Percentiles rank a stretch among this genome's conserved stretches.
phyloP scores from a whole-genome alignment of 2,329 filamentous ascomycete genomes.

The Penicillium sp. region DNA sequence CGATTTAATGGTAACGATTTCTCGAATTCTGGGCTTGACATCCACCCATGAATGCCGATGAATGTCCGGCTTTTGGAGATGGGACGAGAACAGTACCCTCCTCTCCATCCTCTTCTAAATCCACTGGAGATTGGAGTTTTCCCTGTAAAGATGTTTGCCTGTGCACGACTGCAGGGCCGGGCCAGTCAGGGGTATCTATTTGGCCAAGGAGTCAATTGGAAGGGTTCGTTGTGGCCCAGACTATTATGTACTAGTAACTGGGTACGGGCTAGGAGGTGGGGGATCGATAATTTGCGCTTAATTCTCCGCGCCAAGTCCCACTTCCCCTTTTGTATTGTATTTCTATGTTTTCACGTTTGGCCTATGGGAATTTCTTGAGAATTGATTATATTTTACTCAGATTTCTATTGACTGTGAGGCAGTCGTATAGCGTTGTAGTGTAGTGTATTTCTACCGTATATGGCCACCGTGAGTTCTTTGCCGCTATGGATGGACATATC shows the following conservation, averaged over 20 bases:
- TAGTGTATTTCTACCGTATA: too few species aligned
- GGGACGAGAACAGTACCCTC: too few species aligned
- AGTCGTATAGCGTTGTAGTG: too few species aligned
- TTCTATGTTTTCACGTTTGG: constrained; percentile 3
- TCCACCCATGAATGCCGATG: neutral
- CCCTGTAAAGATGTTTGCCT: neutral
- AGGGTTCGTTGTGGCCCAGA: neutral
- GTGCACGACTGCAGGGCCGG: too few species aligned
- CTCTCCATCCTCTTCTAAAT: neutral
- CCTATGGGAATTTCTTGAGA: neutral
- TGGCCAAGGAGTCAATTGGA: neutral
- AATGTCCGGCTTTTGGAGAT: neutral
- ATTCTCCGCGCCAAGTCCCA: neutral
- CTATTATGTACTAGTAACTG: too few species aligned
- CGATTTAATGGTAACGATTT: too few species aligned
- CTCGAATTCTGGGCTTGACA: neutral
- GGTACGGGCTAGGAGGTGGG: neutral
- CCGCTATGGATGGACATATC: too few species aligned
- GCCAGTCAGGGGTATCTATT: neutral
- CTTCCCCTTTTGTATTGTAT: neutral
- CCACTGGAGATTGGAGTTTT: too few species aligned
- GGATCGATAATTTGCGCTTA: neutral
- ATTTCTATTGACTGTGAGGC: neutral
- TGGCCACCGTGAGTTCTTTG: too few species aligned
- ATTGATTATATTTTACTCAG: neutral